Conservation (phyloP, 1,139 yeast genomes). For the Debaryomyces sp. region DNA sequence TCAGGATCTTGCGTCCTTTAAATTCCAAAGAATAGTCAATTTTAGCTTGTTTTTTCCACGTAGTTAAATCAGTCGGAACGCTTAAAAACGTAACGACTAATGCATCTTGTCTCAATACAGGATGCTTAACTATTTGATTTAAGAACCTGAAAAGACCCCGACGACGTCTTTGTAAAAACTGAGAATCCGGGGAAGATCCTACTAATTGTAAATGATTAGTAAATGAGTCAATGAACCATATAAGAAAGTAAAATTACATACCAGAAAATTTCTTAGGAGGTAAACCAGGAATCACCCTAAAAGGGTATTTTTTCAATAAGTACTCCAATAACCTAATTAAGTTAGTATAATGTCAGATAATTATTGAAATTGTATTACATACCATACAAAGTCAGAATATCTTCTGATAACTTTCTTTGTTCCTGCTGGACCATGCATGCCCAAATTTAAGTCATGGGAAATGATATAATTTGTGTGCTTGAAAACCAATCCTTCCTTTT, state of each 20-base stretch:
- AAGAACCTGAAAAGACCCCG: conserved; percentile 81
- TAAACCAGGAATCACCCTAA: conserved; percentile 82
- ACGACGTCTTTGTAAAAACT: conserved; percentile 80
- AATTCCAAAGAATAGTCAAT: conserved; percentile 78
- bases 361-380: conserved; percentile 18
- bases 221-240: conserved; percentile 15
- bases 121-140: conserved; percentile 82
- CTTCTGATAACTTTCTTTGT: conserved; percentile 73
- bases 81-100: conserved; percentile 78
- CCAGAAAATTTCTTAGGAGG: conserved; percentile 80
- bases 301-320: conserved; percentile 77
- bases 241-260: conserved; percentile 36
- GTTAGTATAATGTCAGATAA: conserved; percentile 7
- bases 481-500: conserved; percentile 85
- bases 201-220: conserved; percentile 43
- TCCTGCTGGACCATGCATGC: conserved; percentile 48
- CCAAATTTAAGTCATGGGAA: conserved; percentile 52
- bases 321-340: conserved; percentile 62
- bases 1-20: conserved; percentile 59
- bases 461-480: conserved; percentile 86
- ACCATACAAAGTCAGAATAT: conserved; percentile 90
- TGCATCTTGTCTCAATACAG: conserved; percentile 71
- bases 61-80: conserved; percentile 79
- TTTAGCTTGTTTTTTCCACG: conserved; percentile 82
- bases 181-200: conserved; percentile 73